Evolutionary conservation across 2,329 filamentous ascomycete species (phyloP).

Genomic region (Epichloe coenophiala): DNA sequence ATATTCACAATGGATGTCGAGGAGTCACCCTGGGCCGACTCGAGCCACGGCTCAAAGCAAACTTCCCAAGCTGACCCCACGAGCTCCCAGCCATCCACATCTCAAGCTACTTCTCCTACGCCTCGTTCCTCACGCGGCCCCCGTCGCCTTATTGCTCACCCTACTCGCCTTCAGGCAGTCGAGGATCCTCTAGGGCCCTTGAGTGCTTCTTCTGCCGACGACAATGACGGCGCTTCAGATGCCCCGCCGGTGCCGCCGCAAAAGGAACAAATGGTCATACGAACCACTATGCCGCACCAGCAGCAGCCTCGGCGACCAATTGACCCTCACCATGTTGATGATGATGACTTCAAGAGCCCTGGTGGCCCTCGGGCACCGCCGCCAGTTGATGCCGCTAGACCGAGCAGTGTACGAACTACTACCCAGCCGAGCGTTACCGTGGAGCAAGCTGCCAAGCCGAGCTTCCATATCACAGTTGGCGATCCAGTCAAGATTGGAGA

Average conservation of each 20-base stretch:
- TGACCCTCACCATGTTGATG: slow-evolving; percentile 53
- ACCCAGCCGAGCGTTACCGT: slow-evolving; percentile 71
- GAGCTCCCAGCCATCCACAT: slow-evolving; percentile 14
- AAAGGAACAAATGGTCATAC: slow-evolving; percentile 51
- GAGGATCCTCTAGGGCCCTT: slow-evolving; percentile 67
- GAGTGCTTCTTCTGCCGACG: slow-evolving; percentile 47
- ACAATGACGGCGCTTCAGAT: slow-evolving; percentile 23
- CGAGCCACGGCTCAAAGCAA: slow-evolving; percentile 18
- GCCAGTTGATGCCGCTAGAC: slow-evolving; percentile 44
- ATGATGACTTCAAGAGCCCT: slow-evolving; percentile 49
- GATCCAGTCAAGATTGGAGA: slow-evolving; percentile 98
- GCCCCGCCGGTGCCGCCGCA: slow-evolving; percentile 56
- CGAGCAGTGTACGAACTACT: slow-evolving; percentile 36
- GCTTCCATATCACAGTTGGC: slow-evolving; percentile 80
- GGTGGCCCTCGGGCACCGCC: slow-evolving; percentile 50
- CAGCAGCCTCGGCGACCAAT: slow-evolving; percentile 30
- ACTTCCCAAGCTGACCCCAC: slow-evolving; percentile 20
- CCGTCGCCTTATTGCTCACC: slow-evolving; percentile 57
- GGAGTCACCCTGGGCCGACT: slow-evolving; percentile 42
- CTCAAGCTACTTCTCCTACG: slow-evolving; percentile 12
- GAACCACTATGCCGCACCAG: slow-evolving; percentile 40
- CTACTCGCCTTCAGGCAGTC: slow-evolving; percentile 65
- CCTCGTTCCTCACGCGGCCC: slow-evolving; percentile 34
- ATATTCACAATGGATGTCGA: slow-evolving; percentile 32
- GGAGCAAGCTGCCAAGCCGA: slow-evolving; percentile 86